phyloP scores from a whole-genome alignment of 73 alveolate species.

The Paramecium bursaria region DNA sequence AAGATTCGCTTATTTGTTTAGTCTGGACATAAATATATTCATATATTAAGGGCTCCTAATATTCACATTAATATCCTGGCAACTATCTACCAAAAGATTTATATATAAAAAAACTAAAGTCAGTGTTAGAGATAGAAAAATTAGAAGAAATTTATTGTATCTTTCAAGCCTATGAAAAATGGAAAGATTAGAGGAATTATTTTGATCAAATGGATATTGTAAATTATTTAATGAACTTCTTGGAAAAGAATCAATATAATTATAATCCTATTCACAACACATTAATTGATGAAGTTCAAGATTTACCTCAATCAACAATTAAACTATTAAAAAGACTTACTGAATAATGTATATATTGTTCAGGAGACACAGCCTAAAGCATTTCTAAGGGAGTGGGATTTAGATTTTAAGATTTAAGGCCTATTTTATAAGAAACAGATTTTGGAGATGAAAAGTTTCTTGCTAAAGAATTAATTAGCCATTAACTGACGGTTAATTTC shows the following conservation, averaged over 20 bases:
- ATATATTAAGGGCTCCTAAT: constrained; percentile 75
- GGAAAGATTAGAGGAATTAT: constrained; percentile 76
- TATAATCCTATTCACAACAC: constrained; percentile 66
- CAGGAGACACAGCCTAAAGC: constrained; percentile 88
- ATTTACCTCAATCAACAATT: constrained; percentile 76
- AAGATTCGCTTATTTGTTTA: constrained; percentile 50
- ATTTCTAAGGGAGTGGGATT: constrained; percentile 89
- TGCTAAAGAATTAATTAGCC: background rate
- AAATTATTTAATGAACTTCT: constrained; percentile 62
- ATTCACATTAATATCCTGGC: background rate
- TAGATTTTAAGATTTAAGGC: constrained; percentile 74
- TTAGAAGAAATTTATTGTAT: constrained; percentile 67
- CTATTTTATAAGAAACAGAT: constrained; percentile 58
- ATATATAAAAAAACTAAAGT: background rate
- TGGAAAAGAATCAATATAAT: constrained; percentile 45
- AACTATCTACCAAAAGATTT: background rate
- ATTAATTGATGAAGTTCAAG: constrained; percentile 85
- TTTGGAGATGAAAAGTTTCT: background rate
- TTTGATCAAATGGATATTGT: constrained; percentile 87
- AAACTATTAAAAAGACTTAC: constrained; percentile 68
- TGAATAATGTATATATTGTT: constrained; percentile 73
- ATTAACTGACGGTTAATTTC: background rate
- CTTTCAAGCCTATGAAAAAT: constrained; percentile 75
- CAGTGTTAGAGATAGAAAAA: constrained; percentile 45
- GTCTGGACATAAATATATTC: constrained; percentile 90